Evolutionary conservation across 352 stramenopile genomes (phyloP), one percentile per base, ranked within the genome.

Genomic region (Phytophthora aleatoria): DNA sequence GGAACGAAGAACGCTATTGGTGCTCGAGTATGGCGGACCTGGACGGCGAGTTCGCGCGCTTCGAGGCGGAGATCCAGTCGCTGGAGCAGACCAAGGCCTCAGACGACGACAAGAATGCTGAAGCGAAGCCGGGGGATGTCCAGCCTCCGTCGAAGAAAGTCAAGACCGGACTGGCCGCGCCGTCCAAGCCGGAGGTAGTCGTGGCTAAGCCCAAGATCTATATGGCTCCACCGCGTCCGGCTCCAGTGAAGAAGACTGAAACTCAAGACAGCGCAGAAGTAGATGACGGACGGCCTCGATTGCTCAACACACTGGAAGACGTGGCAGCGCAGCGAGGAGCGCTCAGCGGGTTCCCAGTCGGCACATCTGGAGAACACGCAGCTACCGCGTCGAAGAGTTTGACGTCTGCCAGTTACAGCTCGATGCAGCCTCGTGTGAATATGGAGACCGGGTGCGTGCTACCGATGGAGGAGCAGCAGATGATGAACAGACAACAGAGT

Each of bases 401-500:
- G 3, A 36, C 28, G 12, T 52, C 47, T 39, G 11, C 16, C 5
- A 20, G 16, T 2, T 67, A 63, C 13, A 44, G 56, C 11, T 59
- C 77, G 1, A 60, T 86, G 20, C 76, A 81, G 36, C 62, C 73
- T 7, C 73, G 79, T 13, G 67, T 93, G 45, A 81, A 95, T 44
- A 91, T 91, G 76, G 68, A 77, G 5, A 92, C 86, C 6, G 86
- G 86, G 8, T 48, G 74, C n/a, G 53, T 91, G 5, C 30, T 95
- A 31, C 76, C 86, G 1, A 61, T 79, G 9, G 81, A 90, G 52
- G 86, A 95, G 60, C 84, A 91, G 72, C 67, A 88, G 30, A 83
- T 91, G 66, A 82, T 95, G 78, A 92, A 91, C 64, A 73, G 77
- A 47, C 86, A 95, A 67, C 86, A 95, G 62, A 92, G 82, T 47